A percentile compares a stretch with the other conserved stretches of the same genome.
Evolutionary conservation across 192 early-diverging fungal species (phyloP).

Genomic region (Bifiguratus adelaidae): DNA sequence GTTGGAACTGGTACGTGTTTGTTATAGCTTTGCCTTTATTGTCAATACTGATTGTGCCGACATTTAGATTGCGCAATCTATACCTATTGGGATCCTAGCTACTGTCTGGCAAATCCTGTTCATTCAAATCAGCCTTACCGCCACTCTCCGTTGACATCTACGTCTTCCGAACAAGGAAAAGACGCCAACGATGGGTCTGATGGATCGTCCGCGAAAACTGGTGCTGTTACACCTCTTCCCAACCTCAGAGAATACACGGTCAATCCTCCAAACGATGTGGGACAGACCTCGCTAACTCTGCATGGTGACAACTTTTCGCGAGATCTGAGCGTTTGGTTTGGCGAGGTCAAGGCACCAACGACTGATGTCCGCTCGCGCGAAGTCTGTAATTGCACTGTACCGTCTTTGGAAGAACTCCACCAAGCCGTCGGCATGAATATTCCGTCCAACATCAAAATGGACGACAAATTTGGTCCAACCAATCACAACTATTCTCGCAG

Average conservation of each 20-base stretch:
- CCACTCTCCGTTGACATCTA: constrained; percentile 18
- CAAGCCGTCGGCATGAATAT: constrained; percentile 5
- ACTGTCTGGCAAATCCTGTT: neutral
- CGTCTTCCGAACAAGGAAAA: no score
- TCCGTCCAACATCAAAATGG: neutral
- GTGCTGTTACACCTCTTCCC: constrained; percentile 14
- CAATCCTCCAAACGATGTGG: constrained; percentile 9
- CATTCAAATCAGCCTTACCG: constrained; percentile 3
- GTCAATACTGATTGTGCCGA: constrained; percentile 3
- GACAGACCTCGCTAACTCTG: constrained; percentile 32
- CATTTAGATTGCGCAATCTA: constrained; percentile 36
- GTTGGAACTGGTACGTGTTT: constrained; percentile 60
- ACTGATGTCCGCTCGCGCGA: constrained; percentile 37
- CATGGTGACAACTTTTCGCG: constrained; percentile 62
- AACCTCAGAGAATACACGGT: constrained; percentile 21
- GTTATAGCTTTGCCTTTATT: constrained; percentile 14
- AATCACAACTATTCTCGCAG: no score
- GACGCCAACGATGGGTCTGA: constrained; percentile 13
- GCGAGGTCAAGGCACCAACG: constrained; percentile 38
- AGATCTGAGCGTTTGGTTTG: constrained; percentile 65
- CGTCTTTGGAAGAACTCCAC: constrained; percentile 10
- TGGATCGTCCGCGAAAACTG: constrained; percentile 6
- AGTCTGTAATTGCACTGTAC: constrained; percentile 25
- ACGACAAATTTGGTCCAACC: no score
- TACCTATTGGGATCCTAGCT: constrained; percentile 34